Percentiles rank a stretch among this genome's conserved stretches.
These are phyloP conservation scores for Paraconiothyrium brasiliense DNA, from an alignment of 2,329 filamentous ascomycete species.

Conservation along the genomic window DNA sequence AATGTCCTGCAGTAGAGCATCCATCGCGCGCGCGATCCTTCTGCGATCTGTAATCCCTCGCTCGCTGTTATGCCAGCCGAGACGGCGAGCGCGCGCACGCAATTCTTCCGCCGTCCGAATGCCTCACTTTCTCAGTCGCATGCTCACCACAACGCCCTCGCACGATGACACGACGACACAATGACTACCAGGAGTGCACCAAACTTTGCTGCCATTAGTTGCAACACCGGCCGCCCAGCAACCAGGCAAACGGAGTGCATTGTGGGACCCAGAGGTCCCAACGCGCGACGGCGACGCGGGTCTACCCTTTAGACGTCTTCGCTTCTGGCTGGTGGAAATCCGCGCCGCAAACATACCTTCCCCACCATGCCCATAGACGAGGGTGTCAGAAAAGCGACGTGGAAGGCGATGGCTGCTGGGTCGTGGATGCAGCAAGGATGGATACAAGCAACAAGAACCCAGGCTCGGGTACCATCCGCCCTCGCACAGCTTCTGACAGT, in stretches of 20 bases:
- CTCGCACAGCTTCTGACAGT: constrained; percentile 1
- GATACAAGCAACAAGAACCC: not conserved
- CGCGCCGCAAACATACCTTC: not conserved
- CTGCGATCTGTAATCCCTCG: constrained; percentile 1
- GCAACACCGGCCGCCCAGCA: not conserved
- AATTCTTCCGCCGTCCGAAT: not conserved
- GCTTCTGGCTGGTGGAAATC: constrained; percentile 1
- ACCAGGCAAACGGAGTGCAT: constrained; percentile 12
- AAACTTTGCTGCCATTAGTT: not conserved
- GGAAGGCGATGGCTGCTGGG: not conserved
- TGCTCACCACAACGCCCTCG: not conserved
- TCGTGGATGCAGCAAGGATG: constrained; percentile 3
- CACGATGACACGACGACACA: not conserved
- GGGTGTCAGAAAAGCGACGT: constrained; percentile 8
- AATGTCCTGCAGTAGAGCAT: constrained; percentile 2
- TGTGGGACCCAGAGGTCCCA: not conserved
- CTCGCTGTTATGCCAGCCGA: constrained; percentile 9
- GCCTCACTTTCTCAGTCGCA: too few relatives aligned
- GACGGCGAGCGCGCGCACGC: not conserved
- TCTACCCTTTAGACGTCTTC: not conserved
- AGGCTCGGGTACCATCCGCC: not conserved
- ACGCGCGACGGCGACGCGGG: constrained; percentile 1
- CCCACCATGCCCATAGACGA: constrained; percentile 3
- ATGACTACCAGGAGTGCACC: not conserved
- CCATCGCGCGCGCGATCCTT: not conserved